Base-by-base conservation (phyloP, 345 rosid genomes). In the Nephelium lappaceum region DNA sequence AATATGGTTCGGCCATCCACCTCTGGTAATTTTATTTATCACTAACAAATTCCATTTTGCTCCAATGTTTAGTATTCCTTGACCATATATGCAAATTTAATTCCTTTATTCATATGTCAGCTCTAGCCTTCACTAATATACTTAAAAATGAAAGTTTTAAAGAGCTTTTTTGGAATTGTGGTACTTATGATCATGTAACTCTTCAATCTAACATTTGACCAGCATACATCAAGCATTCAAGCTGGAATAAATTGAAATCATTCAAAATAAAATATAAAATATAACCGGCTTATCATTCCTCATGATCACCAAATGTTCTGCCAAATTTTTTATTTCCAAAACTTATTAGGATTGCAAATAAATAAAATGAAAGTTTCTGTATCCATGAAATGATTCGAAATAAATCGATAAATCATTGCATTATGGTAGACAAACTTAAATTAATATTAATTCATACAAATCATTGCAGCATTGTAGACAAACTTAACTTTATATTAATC, bases 1-100 rank as follows among this genome's bases (percentile, higher is more conserved):
- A 86, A 88, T 85, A 76, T 84, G 77, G 81, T 86, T 85, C 86
- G 82, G 60, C 88, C 87, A 78, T 84, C 88, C 60, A 27, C 85
- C 80, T 82, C 88, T 31, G 91, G 91, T 88, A 81, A 63, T 43
- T 69, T 77, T 51, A 53, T 55, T 67, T 42, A 42, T 80, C 41
- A 66, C 11, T 23, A 55, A 10, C 23, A 60, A 72, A 2, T 31
- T 51, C 31, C 6, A 7, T 62, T 24, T 36, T 55, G 27, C 24
- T 63, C 8, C 39, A 21, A 10, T 24, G 36, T 5, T 67, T 18
- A 14, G 21, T 60, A 60, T 72, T 71, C 58, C 36, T 58, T 36
- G 47, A 23, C 21, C 15, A 16, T 15, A 8, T 18, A 15, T 49
- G n/a, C 53, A n/a, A 49, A 71, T 49, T 23, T 49, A 24, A 21